These are phyloP conservation scores for Phytophthora sansomeana DNA, from an alignment of 352 stramenopile genomes.

Conservation along the genomic window DNA sequence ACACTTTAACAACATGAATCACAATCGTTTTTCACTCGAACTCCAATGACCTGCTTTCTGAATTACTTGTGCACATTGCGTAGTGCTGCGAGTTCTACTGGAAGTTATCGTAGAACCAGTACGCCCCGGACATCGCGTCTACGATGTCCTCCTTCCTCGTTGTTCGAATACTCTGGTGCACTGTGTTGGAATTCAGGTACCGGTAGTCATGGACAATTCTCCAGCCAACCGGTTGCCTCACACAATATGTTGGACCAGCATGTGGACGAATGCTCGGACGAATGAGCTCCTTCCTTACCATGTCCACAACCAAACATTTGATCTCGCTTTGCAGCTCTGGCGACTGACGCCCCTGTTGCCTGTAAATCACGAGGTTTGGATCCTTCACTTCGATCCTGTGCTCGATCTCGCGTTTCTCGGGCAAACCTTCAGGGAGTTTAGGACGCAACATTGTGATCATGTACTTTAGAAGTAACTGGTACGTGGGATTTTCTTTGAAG, in stretches of 20 bases:
- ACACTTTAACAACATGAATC: too few relatives aligned
- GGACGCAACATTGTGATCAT: not conserved
- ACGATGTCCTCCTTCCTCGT: not conserved
- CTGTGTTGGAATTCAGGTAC: not conserved
- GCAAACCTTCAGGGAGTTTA: conserved; percentile 15
- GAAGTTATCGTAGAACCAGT: not conserved
- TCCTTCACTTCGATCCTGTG: conserved; percentile 17
- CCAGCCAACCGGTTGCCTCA: not conserved
- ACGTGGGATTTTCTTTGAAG: not conserved
- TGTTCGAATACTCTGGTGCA: not conserved
- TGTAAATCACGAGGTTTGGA: conserved; percentile 5
- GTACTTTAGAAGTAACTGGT: conserved; percentile 3
- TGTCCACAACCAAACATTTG: not conserved
- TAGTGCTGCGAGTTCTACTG: too few relatives aligned
- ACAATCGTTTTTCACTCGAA: too few relatives aligned
- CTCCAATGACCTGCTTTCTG: too few relatives aligned
- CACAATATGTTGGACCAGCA: not conserved
- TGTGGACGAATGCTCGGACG: not conserved
- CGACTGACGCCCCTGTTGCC: conserved; percentile 8
- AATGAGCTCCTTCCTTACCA: not conserved
- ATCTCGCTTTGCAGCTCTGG: conserved; percentile 21
- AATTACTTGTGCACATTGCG: too few relatives aligned
- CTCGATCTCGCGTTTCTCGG: conserved; percentile 6
- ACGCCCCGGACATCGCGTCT: not conserved
- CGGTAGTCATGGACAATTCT: not conserved